phyloP scores from a whole-genome alignment of 768 basidiomycete genomes.

The Agaricus subrufescens region DNA sequence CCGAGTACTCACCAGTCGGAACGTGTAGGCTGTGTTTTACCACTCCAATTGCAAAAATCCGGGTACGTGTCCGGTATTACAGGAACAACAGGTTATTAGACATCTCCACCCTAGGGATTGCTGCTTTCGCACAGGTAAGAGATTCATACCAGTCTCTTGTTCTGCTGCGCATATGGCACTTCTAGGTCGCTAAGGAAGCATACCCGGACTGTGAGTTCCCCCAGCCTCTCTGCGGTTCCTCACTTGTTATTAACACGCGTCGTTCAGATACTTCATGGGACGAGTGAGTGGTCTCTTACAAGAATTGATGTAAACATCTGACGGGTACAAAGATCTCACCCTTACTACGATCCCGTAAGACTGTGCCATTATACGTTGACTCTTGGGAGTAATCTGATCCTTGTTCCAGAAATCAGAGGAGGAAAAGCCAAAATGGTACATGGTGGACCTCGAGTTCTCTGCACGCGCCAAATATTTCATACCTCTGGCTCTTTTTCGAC shows the following conservation, averaged over 20 bases:
- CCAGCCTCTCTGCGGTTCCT: neutral
- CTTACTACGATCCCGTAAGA: constrained; percentile 73
- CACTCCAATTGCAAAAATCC: constrained; percentile 85
- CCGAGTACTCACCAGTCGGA: neutral
- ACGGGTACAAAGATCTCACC: constrained; percentile 46
- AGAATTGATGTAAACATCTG: neutral
- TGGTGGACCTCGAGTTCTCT: constrained; percentile 77
- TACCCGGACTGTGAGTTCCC: constrained; percentile 79
- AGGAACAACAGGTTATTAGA: neutral
- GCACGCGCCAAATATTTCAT: constrained; percentile 68
- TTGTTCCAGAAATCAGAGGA: constrained; percentile 66
- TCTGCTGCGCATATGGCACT: constrained; percentile 7
- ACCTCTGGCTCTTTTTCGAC: constrained; percentile 68
- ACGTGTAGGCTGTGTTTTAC: constrained; percentile 70
- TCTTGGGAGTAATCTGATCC: neutral
- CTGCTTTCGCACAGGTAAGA: constrained; percentile 74
- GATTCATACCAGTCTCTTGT: neutral
- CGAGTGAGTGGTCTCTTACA: constrained; percentile 39
- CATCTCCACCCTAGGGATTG: constrained; percentile 48
- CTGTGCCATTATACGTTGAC: neutral
- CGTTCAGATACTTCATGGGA: constrained; percentile 86
- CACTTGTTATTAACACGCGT: constrained; percentile 1
- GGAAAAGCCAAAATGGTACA: constrained; percentile 83
- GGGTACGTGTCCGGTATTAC: constrained; percentile 35
- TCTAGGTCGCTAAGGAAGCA: constrained; percentile 72